Percentiles rank a stretch among this genome's conserved stretches.
Conservation (phyloP, 2,329 filamentous ascomycete species). For the Botryotinia globosa region DNA sequence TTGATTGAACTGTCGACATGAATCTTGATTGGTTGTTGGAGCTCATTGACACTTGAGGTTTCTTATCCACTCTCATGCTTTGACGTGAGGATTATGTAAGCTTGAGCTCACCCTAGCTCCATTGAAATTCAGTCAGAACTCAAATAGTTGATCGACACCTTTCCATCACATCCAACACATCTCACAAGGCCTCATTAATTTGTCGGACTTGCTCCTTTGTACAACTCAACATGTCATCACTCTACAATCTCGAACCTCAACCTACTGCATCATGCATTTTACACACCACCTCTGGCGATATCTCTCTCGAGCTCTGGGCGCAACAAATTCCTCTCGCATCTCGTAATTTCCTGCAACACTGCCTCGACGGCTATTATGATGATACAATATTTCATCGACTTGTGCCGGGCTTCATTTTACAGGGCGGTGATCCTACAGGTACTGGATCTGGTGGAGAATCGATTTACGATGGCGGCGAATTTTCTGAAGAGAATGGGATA, state of each 20-base stretch:
- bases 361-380: constrained; percentile 92
- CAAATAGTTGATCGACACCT: background rate
- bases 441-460: constrained; percentile 89
- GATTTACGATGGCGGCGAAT: constrained; percentile 83
- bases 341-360: constrained; percentile 94
- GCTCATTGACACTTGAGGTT: background rate
- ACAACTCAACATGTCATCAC: constrained; percentile 66
- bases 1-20: background rate
- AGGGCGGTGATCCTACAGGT: constrained; percentile 91
- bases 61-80: background rate
- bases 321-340: constrained; percentile 89
- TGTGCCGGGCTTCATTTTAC: constrained; percentile 86
- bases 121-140: background rate
- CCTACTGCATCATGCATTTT: constrained; percentile 89
- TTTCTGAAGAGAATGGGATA: constrained; percentile 43
- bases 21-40: background rate
- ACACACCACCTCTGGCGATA: constrained; percentile 84
- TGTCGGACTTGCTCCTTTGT: constrained; percentile 22
- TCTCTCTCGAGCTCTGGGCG: constrained; percentile 90
- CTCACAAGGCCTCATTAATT: constrained; percentile 30
- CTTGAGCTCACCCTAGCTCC: background rate
- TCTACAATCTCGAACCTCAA: constrained; percentile 93
- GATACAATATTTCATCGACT: constrained; percentile 92
- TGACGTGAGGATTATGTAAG: background rate
- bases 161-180: background rate